phyloP scores from a whole-genome alignment of 1,139 yeast species.

The Ogataea hybrid region DNA sequence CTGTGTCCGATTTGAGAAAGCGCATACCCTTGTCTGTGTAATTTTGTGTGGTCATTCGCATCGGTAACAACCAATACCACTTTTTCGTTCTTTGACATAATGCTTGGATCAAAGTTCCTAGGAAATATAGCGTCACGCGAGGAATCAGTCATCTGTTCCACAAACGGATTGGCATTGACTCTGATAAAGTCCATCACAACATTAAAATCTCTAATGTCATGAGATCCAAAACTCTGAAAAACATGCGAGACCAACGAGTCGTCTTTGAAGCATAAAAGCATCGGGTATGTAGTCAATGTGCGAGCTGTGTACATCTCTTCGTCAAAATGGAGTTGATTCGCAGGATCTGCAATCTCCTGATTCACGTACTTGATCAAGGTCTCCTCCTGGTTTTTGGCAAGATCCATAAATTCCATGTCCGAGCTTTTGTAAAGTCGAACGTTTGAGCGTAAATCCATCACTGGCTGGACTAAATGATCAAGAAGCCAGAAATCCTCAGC shows the following conservation, averaged over 20 bases:
- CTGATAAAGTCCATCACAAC: conserved; percentile 49
- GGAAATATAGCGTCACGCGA: conserved; percentile 40
- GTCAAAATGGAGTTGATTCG: conserved; percentile 32
- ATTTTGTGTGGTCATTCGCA: conserved; percentile 37
- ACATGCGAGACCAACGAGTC: conserved; percentile 50
- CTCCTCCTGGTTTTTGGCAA: conserved; percentile 43
- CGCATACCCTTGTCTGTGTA: conserved; percentile 41
- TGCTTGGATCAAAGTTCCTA: conserved; percentile 21
- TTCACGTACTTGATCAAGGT: conserved; percentile 38
- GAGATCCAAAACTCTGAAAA: conserved; percentile 60
- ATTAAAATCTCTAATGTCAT: conserved; percentile 53
- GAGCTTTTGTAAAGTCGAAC: conserved; percentile 52
- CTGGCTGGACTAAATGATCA: conserved; percentile 56
- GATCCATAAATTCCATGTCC: conserved; percentile 40
- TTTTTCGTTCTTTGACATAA: conserved; percentile 35
- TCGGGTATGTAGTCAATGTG: conserved; percentile 58
- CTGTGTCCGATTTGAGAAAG: conserved; percentile 53
- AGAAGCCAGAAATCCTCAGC: conserved; percentile 61
- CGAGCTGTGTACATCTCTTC: conserved; percentile 48
- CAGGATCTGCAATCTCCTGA: conserved; percentile 8
- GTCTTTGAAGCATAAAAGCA: conserved; percentile 58
- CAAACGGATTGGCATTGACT: conserved; percentile 47
- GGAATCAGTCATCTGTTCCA: conserved; percentile 48
- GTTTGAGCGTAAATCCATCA: conserved; percentile 55
- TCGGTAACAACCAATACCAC: conserved; percentile 56